A percentile compares a stretch with the other conserved stretches of the same genome.
These are phyloP conservation scores for Phaffia australis DNA, from an alignment of 768 basidiomycete species.

Conservation along the genomic window DNA sequence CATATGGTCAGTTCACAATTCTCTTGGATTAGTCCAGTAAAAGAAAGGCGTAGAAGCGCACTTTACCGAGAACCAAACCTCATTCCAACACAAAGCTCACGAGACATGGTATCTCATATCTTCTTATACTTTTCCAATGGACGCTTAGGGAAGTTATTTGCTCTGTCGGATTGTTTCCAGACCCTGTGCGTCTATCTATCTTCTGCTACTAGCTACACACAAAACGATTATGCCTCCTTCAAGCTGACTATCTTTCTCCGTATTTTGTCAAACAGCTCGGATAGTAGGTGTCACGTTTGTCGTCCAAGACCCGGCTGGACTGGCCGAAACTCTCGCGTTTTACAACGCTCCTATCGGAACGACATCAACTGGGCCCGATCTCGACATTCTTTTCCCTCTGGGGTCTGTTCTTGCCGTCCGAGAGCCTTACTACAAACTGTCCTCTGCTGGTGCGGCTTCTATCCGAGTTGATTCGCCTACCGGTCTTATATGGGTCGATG, in stretches of 20 bases:
- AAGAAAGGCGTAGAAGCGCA: no score
- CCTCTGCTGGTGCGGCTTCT: not conserved
- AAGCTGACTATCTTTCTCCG: not conserved
- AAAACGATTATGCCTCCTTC: not conserved
- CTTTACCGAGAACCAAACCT: no score
- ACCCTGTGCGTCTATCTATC: no score
- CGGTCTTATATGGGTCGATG: not conserved
- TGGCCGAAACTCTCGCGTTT: not conserved
- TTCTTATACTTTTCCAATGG: no score
- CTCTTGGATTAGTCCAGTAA: no score
- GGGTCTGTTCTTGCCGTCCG: constrained; percentile 1
- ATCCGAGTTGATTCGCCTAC: not conserved
- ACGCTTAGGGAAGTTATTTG: no score
- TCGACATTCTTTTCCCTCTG: constrained; percentile 7
- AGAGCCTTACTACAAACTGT: constrained; percentile 1
- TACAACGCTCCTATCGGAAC: not conserved
- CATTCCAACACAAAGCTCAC: no score
- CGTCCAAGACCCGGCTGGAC: constrained; percentile 1
- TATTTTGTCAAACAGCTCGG: not conserved
- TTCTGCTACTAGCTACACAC: no score
- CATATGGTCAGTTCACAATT: no score
- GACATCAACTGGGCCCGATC: not conserved
- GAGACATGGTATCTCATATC: no score
- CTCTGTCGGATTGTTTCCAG: no score
- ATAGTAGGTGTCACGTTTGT: no score